Conservation (phyloP, 352 stramenopile species). For the Phytophthora pluvialis region DNA sequence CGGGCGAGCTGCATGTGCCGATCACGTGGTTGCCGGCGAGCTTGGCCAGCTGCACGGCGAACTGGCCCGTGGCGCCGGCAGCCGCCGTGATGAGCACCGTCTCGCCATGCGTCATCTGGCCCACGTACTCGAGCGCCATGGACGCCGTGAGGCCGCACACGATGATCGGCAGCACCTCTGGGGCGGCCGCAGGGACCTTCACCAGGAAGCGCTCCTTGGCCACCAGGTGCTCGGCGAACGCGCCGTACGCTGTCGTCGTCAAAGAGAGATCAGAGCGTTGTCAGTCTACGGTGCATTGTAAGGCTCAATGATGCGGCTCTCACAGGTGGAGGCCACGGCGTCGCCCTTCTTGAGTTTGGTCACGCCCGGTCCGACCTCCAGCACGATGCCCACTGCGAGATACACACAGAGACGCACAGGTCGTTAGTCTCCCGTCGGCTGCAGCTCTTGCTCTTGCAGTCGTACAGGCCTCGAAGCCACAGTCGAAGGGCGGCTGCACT, state of each 20-base stretch:
- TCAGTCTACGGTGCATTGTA: not conserved
- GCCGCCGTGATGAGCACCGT: constrained; percentile 69
- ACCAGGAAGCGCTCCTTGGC: constrained; percentile 42
- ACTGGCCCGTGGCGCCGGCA: constrained; percentile 82
- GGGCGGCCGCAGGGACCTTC: constrained; percentile 35
- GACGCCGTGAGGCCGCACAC: constrained; percentile 56
- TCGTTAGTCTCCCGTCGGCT: not conserved
- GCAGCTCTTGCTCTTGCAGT: constrained; percentile 20
- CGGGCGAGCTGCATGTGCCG: constrained; percentile 79
- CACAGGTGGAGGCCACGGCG: constrained; percentile 48
- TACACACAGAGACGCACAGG: not conserved
- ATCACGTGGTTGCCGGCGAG: constrained; percentile 84
- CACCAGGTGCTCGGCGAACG: constrained; percentile 59
- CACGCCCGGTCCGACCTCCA: constrained; percentile 51
- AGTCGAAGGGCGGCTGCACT: constrained; percentile 57
- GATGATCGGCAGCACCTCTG: constrained; percentile 48
- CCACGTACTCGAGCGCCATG: constrained; percentile 59
- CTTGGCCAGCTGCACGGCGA: constrained; percentile 87
- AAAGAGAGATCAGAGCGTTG: not conserved
- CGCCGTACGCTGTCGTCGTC: constrained; percentile 40
- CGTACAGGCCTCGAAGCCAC: constrained; percentile 61
- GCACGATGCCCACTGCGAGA: constrained; percentile 48
- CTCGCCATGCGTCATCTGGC: constrained; percentile 63
- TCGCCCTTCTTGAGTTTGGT: constrained; percentile 54
- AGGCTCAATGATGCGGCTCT: constrained; percentile 19